Evolutionary conservation across 2,329 filamentous ascomycete species (phyloP).

Genomic region (Colletotrichum sp.): DNA sequence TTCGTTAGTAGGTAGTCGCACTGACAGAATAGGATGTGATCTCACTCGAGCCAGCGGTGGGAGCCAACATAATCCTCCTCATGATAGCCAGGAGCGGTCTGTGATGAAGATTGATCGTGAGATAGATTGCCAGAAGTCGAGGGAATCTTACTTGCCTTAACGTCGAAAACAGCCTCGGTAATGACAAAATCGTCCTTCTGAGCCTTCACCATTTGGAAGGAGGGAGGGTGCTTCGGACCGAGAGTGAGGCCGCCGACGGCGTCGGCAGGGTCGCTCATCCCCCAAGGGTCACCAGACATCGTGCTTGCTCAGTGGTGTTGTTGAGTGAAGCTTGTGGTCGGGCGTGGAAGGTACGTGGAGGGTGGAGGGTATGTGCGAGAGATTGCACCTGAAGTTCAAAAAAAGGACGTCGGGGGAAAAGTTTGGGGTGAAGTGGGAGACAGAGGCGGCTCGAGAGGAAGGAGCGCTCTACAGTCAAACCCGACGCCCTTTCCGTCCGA

Average conservation of each 20-base stretch:
- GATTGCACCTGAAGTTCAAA: not conserved
- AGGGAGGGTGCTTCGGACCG: not conserved
- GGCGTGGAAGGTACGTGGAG: not conserved
- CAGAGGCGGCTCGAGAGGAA: not conserved
- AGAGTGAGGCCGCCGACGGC: not conserved
- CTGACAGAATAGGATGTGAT: not conserved
- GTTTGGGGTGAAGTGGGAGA: not conserved
- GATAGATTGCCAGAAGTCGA: not conserved
- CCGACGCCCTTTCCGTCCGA: not conserved
- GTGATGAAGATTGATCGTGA: not conserved
- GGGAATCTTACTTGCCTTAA: not conserved
- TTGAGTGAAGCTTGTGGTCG: not conserved
- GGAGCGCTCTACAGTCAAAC: not conserved
- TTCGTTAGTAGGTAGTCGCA: too few species aligned
- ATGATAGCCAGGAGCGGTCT: not conserved
- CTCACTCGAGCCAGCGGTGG: conserved; percentile 6
- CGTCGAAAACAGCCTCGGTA: not conserved
- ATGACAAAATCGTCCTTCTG: not conserved
- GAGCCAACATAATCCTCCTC: not conserved
- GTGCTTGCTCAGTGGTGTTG: not conserved
- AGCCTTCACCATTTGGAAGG: not conserved
- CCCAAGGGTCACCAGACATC: not conserved
- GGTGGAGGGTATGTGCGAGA: not conserved
- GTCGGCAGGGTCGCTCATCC: not conserved
- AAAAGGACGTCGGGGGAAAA: not conserved